Evolutionary conservation across 352 stramenopile genomes (phyloP).

Genomic region (Phytophthora sojae): DNA sequence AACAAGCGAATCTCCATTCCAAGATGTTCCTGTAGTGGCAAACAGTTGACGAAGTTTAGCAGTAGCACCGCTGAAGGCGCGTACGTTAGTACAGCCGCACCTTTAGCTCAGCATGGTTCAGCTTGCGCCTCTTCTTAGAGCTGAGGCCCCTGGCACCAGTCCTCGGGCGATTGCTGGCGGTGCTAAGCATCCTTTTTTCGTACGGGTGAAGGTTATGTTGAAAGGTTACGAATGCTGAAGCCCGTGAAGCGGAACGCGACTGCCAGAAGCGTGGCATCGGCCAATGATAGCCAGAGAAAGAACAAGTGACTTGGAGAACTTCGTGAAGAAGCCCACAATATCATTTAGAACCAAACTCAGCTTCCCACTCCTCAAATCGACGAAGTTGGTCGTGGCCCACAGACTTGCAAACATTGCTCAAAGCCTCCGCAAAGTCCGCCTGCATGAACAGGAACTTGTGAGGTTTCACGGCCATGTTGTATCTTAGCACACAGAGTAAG

Average conservation of each 20-base stretch:
- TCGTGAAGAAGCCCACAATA: neutral
- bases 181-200: neutral
- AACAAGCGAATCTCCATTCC: slow-evolving; percentile 23
- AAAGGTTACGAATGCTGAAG: too few relatives aligned
- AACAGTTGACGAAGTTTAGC: neutral
- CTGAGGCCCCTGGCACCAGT: neutral
- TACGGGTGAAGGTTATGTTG: neutral
- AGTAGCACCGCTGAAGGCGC: neutral
- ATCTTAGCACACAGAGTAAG: neutral
- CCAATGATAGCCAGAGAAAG: slow-evolving; percentile 29
- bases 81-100: neutral
- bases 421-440: slow-evolving; percentile 67
- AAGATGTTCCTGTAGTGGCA: slow-evolving; percentile 14
- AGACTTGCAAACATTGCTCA: slow-evolving; percentile 86
- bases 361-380: slow-evolving; percentile 79
- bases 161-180: neutral
- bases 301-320: neutral
- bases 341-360: slow-evolving; percentile 88
- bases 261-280: slow-evolving; percentile 15
- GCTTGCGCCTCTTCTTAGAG: slow-evolving; percentile 22
- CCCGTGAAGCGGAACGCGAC: too few relatives aligned
- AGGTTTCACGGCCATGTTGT: neutral
- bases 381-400: slow-evolving; percentile 80
- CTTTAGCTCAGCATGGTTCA: slow-evolving; percentile 17
- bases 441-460: slow-evolving; percentile 9